Conservation (phyloP, 73 alveolate genomes). For the Stentor roeselii region DNA sequence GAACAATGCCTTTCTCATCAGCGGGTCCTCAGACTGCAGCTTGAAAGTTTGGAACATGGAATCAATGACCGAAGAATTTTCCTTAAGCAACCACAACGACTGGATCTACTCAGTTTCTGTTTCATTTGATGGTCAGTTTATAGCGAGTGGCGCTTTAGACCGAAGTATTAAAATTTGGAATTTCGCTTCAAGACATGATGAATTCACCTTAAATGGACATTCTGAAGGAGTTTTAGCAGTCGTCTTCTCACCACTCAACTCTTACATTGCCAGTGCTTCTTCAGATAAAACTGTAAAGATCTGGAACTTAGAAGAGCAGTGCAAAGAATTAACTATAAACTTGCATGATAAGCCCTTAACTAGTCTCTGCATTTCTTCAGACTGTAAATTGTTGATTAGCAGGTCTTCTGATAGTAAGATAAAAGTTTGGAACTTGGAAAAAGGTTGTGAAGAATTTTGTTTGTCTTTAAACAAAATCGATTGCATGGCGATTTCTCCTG, state of each 20-base stretch:
- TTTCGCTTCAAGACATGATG: conserved; percentile 75
- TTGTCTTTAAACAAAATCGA: too few relatives aligned
- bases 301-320: conserved; percentile 97
- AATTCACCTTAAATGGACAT: conserved; percentile 94
- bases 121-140: conserved; percentile 89
- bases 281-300: conserved; percentile 93
- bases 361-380: too few relatives aligned
- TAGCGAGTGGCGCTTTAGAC: conserved; percentile 86
- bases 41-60: conserved; percentile 94
- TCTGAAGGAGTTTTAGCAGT: conserved; percentile 80
- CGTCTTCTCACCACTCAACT: conserved; percentile 93
- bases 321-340: conserved; percentile 91
- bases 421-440: too few relatives aligned
- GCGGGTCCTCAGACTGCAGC: conserved; percentile 93
- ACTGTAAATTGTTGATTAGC: too few relatives aligned
- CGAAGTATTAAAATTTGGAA: conserved; percentile 96
- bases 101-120: conserved; percentile 79
- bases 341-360: too few relatives aligned
- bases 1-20: conserved; percentile 86
- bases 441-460: too few relatives aligned
- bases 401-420: too few relatives aligned
- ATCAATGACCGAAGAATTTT: conserved; percentile 65
- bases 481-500: too few relatives aligned
- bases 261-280: conserved; percentile 80
- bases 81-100: conserved; percentile 90